Base-by-base conservation (phyloP, 2,329 filamentous ascomycete genomes). In the Phyllosticta citrichinensis region DNA sequence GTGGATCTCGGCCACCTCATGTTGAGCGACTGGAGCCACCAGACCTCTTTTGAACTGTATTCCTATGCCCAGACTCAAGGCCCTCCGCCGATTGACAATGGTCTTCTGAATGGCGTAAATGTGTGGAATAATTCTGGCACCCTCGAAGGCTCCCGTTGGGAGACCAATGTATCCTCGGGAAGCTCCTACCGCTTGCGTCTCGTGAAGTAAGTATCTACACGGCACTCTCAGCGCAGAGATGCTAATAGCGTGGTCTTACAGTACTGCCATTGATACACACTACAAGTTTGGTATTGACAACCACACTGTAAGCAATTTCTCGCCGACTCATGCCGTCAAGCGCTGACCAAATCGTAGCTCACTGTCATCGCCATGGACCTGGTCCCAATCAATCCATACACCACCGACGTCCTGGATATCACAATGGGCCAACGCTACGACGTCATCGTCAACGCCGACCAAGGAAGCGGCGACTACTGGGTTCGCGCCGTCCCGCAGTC, bases 21-120 rank as follows among this genome's bases (percentile, higher is more conserved):
- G 27, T 68, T 87, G 6, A 80, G 77, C 17, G 87, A 89, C 66
- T 89, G 85, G 85, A 85, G 85, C 68, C 82, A 85, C 20, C 51
- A 54, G 56, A 57, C 55, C 0, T 12, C 52, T 12, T 51, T 58
- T 19, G 51, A 20, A 17, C 40, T 62, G 19, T 58, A 57, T 33
- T 11, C 24, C 3, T 56, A 62, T 66, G 11, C 62, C 72, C 22
- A 64, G 72, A 65, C 53, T 4, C 24, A 60, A 19, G 60, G 60
- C 4, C 60, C 60, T 5, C 60, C 60, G 8, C 50, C 56, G 2
- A 30, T 62, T 1, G 27, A 58, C 33, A 62, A 58, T 30, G 56
- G 51, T 9, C 52, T 62, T 8, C 53, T 62, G 12, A 62, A 62
- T 33, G 60, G 60, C 3, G 19, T 55, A 9, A 68, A 68, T 57